Conservation (phyloP, 1,139 yeast species). For the Geotrichum australiense region DNA sequence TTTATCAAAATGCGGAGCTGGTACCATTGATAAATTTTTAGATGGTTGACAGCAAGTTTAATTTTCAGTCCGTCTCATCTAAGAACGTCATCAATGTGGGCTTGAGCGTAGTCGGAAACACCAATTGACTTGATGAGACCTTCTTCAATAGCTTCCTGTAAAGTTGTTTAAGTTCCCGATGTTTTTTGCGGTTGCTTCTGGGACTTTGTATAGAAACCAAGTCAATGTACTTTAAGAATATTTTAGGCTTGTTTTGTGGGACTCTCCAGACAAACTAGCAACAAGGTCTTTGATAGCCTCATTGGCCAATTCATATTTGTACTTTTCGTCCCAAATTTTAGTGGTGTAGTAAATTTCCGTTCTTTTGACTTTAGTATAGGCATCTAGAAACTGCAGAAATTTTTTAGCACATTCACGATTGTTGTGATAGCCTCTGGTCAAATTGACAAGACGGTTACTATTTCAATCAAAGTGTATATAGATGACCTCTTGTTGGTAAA, state of each 20-base stretch:
- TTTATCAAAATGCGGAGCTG: conserved; percentile 60
- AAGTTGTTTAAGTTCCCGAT: conserved; percentile 41
- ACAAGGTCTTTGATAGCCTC: conserved; percentile 46
- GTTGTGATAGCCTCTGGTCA: conserved; percentile 53
- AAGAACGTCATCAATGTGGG: conserved; percentile 46
- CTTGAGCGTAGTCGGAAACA: conserved; percentile 62
- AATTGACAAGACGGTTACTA: conserved; percentile 68
- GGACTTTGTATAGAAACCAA: conserved; percentile 39
- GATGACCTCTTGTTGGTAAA: too few relatives aligned
- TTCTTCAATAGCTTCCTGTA: conserved; percentile 29
- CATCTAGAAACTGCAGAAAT: conserved; percentile 40
- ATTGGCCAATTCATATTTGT: conserved; percentile 52
- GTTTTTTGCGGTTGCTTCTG: conserved; percentile 16
- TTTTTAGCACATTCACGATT: conserved; percentile 49
- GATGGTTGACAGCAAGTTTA: conserved; percentile 64
- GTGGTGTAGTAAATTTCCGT: conserved; percentile 65
- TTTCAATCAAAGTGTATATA: conserved; percentile 51
- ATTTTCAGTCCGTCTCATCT: conserved; percentile 39
- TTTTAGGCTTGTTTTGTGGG: conserved; percentile 26
- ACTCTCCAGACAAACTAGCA: conserved; percentile 21
- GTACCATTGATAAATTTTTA: conserved; percentile 68
- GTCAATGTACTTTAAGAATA: conserved; percentile 42
- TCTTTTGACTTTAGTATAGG: conserved; percentile 27
- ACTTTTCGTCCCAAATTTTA: conserved; percentile 53
- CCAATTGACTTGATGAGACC: conserved; percentile 65